Evolutionary conservation across 2,329 filamentous ascomycete species (phyloP).

Genomic region (Scopulariopsis brevicaulis): DNA sequence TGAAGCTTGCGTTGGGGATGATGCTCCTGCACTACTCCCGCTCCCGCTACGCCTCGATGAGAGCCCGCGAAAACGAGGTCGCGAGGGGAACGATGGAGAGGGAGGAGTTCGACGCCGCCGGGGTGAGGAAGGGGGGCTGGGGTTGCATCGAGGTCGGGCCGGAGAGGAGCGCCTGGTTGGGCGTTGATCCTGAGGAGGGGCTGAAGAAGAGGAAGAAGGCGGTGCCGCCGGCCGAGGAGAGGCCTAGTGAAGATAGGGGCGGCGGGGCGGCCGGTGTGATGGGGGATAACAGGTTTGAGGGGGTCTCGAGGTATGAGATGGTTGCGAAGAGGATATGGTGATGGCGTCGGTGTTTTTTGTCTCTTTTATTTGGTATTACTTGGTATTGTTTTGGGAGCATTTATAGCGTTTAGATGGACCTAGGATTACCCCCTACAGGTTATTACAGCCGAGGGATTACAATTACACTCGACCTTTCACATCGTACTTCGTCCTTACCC

Average conservation of each 20-base stretch:
- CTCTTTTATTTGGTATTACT: neutral
- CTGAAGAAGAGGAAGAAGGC: conserved; percentile 40
- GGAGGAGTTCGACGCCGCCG: conserved; percentile 54
- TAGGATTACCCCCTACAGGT: too few relatives aligned
- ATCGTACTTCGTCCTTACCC: too few relatives aligned
- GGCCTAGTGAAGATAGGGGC: too few relatives aligned
- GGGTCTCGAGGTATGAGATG: conserved; percentile 83
- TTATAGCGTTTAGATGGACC: neutral
- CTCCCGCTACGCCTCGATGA: conserved; percentile 72
- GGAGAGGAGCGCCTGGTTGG: conserved; percentile 76
- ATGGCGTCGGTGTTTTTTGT: neutral
- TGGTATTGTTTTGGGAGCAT: neutral
- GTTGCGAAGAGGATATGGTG: conserved; percentile 95
- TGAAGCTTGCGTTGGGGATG: conserved; percentile 86
- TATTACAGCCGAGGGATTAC: too few relatives aligned
- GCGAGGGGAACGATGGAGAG: conserved; percentile 33
- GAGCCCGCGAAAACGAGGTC: conserved; percentile 47
- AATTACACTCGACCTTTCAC: too few relatives aligned
- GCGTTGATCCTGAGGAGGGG: conserved; percentile 70
- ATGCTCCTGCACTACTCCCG: conserved; percentile 68
- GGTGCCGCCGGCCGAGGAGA: too few relatives aligned
- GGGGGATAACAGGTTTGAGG: conserved; percentile 29
- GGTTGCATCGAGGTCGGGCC: conserved; percentile 83
- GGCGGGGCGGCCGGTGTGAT: too few relatives aligned
- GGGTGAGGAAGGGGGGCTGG: conserved; percentile 68